Evolutionary conservation across 148 eudicot species (phyloP).

Genomic region (Rhododendron molle): DNA sequence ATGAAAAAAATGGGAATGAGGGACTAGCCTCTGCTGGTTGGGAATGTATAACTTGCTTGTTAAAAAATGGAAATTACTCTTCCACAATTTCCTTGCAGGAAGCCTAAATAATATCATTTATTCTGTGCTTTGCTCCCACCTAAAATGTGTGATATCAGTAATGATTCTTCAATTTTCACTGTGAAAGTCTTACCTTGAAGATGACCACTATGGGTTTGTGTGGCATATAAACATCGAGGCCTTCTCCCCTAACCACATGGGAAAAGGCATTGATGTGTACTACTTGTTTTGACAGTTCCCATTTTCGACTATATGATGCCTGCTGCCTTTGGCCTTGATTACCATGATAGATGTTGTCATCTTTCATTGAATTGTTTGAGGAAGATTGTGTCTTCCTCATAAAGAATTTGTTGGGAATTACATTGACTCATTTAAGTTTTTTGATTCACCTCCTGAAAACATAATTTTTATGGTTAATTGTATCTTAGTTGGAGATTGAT

Average conservation of each 20-base stretch:
- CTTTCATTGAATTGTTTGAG: background rate
- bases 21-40: background rate
- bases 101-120: background rate
- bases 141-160: background rate
- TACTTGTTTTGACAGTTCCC: background rate
- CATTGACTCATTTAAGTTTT: background rate
- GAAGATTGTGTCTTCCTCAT: background rate
- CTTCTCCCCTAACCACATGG: background rate
- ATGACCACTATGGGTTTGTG: background rate
- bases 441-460: background rate
- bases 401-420: background rate
- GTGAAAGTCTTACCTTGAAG: background rate
- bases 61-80: background rate
- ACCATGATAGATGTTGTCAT: background rate
- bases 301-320: background rate
- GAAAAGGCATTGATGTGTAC: conserved; percentile 4
- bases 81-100: background rate
- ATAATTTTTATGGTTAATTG: conserved; percentile 12
- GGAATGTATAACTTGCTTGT: background rate
- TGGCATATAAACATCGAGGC: background rate
- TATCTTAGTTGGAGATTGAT: conserved; percentile 50
- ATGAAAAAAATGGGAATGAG: background rate
- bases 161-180: background rate
- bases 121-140: background rate
- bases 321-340: background rate